These are phyloP conservation scores for Phytophthora ramorum DNA, from an alignment of 352 stramenopile genomes.

Conservation along the genomic window DNA sequence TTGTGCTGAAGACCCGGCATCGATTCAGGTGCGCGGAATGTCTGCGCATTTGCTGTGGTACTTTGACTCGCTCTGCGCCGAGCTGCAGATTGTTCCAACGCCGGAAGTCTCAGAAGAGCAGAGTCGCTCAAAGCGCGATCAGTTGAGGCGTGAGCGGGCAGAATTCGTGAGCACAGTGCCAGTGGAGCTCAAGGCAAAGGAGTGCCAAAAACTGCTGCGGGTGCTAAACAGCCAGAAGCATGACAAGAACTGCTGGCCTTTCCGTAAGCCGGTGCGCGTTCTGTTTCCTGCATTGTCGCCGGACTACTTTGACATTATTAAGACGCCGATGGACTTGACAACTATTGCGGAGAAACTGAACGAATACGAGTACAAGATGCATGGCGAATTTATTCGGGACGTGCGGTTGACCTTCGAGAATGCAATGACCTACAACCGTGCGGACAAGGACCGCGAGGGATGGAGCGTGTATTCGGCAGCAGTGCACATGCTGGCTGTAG, in stretches of 20 bases:
- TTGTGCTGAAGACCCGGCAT: conserved; percentile 70
- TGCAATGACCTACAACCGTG: conserved; percentile 80
- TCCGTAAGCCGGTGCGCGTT: conserved; percentile 77
- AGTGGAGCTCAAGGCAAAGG: conserved; percentile 83
- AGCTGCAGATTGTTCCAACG: conserved; percentile 50
- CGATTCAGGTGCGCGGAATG: conserved; percentile 83
- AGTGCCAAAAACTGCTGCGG: conserved; percentile 80
- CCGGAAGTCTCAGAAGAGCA: conserved; percentile 31
- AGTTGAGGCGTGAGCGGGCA: conserved; percentile 61
- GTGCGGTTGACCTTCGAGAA: conserved; percentile 88
- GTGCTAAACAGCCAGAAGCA: conserved; percentile 89
- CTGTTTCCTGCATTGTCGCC: conserved; percentile 75
- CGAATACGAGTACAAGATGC: conserved; percentile 77
- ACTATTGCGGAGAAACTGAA: conserved; percentile 77
- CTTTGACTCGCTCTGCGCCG: conserved; percentile 83
- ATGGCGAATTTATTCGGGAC: conserved; percentile 85
- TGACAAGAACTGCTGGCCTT: conserved; percentile 89
- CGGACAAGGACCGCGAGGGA: conserved; percentile 81
- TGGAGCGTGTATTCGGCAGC: conserved; percentile 86
- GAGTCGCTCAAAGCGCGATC: conserved; percentile 42
- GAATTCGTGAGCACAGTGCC: conserved; percentile 58
- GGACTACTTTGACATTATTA: conserved; percentile 87
- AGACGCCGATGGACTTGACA: conserved; percentile 81
- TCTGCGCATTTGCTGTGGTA: conserved; percentile 83
- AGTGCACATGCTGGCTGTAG: conserved; percentile 70